Conservation (phyloP, 2,329 filamentous ascomycete species). For the Phaeomoniella chlamydospora region DNA sequence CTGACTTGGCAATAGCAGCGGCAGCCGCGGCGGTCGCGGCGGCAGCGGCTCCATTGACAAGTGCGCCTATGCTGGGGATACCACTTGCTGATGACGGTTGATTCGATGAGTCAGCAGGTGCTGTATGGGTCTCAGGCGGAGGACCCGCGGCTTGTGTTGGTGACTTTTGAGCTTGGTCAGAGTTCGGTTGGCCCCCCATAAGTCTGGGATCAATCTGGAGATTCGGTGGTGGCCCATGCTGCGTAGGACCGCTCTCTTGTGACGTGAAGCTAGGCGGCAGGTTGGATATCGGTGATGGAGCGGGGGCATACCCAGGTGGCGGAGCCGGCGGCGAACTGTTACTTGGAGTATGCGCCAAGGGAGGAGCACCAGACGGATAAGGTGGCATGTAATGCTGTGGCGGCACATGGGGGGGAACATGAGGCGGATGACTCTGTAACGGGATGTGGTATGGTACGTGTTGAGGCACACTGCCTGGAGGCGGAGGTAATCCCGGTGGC, state of each 20-base stretch:
- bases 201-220: slow-evolving; percentile 18
- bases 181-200: slow-evolving; percentile 17
- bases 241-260: slow-evolving; percentile 2
- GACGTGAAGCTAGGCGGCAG: slow-evolving; percentile 6
- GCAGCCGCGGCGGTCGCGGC: slow-evolving; percentile 4
- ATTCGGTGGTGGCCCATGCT: slow-evolving; percentile 4
- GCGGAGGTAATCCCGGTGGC: slow-evolving; percentile 6
- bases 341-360: not conserved
- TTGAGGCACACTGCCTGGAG: not conserved
- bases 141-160: slow-evolving; percentile 8
- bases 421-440: not conserved
- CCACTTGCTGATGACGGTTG: slow-evolving; percentile 15
- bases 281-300: slow-evolving; percentile 14
- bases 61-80: slow-evolving; percentile 40
- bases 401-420: not conserved
- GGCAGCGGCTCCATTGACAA: slow-evolving; percentile 23
- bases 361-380: not conserved
- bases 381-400: not conserved
- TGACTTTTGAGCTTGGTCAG: slow-evolving; percentile 14
- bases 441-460: not conserved
- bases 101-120: not conserved
- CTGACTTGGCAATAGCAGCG: slow-evolving; percentile 6
- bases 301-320: slow-evolving; percentile 16
- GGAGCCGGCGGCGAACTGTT: slow-evolving; percentile 15
- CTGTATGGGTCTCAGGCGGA: not conserved